Conservation (phyloP, 441 rosid genomes). For the Erodium moschatum region DNA sequence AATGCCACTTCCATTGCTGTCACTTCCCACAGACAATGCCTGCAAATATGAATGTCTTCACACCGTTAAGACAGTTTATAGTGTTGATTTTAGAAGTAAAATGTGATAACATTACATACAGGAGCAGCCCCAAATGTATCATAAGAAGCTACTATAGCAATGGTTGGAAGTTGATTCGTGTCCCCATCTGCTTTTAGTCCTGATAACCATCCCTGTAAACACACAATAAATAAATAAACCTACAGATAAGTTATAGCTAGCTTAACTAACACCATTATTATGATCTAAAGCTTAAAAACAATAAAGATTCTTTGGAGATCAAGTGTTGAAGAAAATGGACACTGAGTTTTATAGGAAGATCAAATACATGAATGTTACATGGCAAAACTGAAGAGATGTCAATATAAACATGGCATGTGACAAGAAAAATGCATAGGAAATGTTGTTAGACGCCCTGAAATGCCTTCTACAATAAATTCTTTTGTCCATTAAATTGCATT, state of each 20-base stretch:
- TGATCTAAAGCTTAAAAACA: slow-evolving; percentile 13
- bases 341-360: background rate
- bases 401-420: background rate
- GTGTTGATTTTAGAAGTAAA: background rate
- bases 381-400: background rate
- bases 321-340: background rate
- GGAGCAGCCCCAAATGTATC: slow-evolving; percentile 97
- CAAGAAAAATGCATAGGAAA: background rate
- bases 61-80: background rate
- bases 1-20: slow-evolving; percentile 93
- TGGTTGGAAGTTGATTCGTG: slow-evolving; percentile 76
- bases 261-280: slow-evolving; percentile 13
- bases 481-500: background rate
- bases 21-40: slow-evolving; percentile 93
- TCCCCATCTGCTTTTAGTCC: slow-evolving; percentile 87
- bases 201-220: slow-evolving; percentile 84
- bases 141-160: slow-evolving; percentile 90
- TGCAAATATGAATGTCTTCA: slow-evolving; percentile 29
- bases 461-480: background rate
- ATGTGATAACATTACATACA: slow-evolving; percentile 41
- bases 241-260: slow-evolving; percentile 4
- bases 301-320: background rate
- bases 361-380: background rate
- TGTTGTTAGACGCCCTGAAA: background rate
- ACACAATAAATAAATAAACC: slow-evolving; percentile 16